Percentiles rank a stretch among this genome's conserved stretches.
Evolutionary conservation across 2,329 filamentous ascomycete species (phyloP).

Genomic region (Fusarium foetens): DNA sequence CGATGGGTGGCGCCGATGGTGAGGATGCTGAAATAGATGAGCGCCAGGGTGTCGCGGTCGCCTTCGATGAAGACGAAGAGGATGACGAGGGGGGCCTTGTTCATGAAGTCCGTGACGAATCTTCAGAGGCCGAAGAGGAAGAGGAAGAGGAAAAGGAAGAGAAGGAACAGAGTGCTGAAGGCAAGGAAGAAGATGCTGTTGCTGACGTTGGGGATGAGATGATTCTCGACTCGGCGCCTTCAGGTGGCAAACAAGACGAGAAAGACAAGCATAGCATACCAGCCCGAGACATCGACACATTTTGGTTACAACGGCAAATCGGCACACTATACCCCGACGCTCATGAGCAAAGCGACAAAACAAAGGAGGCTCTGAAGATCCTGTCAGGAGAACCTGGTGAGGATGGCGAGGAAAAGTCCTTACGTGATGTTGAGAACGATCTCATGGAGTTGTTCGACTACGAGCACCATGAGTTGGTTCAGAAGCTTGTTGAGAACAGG

Average conservation of each 20-base stretch:
- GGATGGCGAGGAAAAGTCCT: slow-evolving; percentile 82
- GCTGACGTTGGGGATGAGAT: slow-evolving; percentile 81
- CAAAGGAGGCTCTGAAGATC: slow-evolving; percentile 82
- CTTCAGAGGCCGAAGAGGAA: slow-evolving; percentile 82
- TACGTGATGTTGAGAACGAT: slow-evolving; percentile 97
- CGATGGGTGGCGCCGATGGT: slow-evolving; percentile 71
- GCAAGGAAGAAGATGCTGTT: slow-evolving; percentile 60
- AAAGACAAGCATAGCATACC: slow-evolving; percentile 73
- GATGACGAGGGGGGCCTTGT: slow-evolving; percentile 82
- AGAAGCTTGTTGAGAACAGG: slow-evolving; percentile 89
- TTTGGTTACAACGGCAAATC: slow-evolving; percentile 95
- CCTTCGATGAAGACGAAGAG: slow-evolving; percentile 93
- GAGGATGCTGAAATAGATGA: slow-evolving; percentile 85
- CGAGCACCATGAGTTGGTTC: slow-evolving; percentile 91
- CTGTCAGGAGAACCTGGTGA: slow-evolving; percentile 79
- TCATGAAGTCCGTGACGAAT: slow-evolving; percentile 88
- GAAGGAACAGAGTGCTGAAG: slow-evolving; percentile 68
- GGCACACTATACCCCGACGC: slow-evolving; percentile 89
- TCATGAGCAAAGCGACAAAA: slow-evolving; percentile 93
- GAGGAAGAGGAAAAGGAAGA: slow-evolving; percentile 54
- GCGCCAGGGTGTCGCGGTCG: slow-evolving; percentile 94
- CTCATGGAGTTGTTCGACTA: slow-evolving; percentile 99
- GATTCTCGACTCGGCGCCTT: slow-evolving; percentile 76
- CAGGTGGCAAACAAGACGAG: slow-evolving; percentile 58
- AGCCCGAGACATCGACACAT: slow-evolving; percentile 93